Percentiles rank a stretch among this genome's conserved stretches.
Evolutionary conservation across 768 basidiomycete species (phyloP).

Genomic region (Suillus cothurnatus): DNA sequence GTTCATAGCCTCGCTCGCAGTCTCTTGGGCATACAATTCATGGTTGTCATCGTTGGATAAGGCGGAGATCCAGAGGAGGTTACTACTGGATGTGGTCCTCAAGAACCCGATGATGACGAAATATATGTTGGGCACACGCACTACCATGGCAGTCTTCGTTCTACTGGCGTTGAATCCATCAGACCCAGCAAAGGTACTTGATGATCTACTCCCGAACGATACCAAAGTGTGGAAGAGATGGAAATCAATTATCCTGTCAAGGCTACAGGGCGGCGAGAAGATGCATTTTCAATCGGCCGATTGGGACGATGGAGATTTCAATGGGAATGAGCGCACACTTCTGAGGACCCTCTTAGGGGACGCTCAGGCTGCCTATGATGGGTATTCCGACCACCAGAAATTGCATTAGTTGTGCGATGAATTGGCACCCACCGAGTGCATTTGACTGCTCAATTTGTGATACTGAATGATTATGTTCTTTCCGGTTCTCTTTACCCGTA

Average conservation of each 20-base stretch:
- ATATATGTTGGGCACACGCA: slow-evolving; percentile 28
- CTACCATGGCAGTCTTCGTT: slow-evolving; percentile 25
- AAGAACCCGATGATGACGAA: slow-evolving; percentile 24
- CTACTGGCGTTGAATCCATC: slow-evolving; percentile 25
- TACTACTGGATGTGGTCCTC: slow-evolving; percentile 28
- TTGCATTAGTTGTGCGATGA: background rate
- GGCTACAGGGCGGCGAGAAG: slow-evolving; percentile 21
- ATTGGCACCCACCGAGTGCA: background rate
- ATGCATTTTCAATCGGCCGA: slow-evolving; percentile 25
- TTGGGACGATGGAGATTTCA: slow-evolving; percentile 24
- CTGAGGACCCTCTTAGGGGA: slow-evolving; percentile 28
- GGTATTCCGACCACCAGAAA: slow-evolving; percentile 14
- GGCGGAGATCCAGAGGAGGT: slow-evolving; percentile 28
- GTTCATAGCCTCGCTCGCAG: slow-evolving; percentile 34
- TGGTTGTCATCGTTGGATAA: slow-evolving; percentile 42
- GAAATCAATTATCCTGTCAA: slow-evolving; percentile 22
- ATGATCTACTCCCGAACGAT: slow-evolving; percentile 31
- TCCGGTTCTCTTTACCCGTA: background rate
- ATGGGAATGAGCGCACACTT: slow-evolving; percentile 18
- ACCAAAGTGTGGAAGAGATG: slow-evolving; percentile 32
- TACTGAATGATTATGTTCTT: background rate
- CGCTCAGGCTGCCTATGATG: slow-evolving; percentile 28
- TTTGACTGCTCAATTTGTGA: background rate
- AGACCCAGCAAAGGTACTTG: slow-evolving; percentile 22
- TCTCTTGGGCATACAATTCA: slow-evolving; percentile 39